These are phyloP conservation scores for Calycina herbarum DNA, from an alignment of 2,329 filamentous ascomycete genomes.

Conservation along the genomic window DNA sequence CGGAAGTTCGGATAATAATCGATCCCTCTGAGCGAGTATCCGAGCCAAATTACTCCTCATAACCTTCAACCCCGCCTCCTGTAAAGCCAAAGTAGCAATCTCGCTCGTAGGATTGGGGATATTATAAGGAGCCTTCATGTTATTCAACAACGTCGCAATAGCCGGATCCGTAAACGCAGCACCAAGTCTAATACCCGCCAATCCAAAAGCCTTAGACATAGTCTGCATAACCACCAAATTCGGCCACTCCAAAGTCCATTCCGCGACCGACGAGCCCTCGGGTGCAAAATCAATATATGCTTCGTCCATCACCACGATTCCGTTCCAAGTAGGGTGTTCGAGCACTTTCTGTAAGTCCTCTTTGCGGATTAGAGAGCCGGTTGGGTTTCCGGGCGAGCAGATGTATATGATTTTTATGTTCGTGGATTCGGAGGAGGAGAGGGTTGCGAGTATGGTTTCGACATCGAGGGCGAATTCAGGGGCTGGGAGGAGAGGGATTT, in stretches of 20 bases:
- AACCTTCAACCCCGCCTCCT: conserved; percentile 62
- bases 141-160: conserved; percentile 82
- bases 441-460: conserved; percentile 62
- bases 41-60: conserved; percentile 72
- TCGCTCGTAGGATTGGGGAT: conserved; percentile 84
- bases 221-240: conserved; percentile 99
- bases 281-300: conserved; percentile 94
- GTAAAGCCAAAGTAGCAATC: conserved; percentile 73
- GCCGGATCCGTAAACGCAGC: conserved; percentile 75
- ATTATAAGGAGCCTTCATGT: conserved; percentile 94
- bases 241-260: conserved; percentile 89
- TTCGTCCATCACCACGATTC: conserved; percentile 89
- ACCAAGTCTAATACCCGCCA: conserved; percentile 90
- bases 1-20: conserved; percentile 72
- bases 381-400: conserved; percentile 94
- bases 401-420: conserved; percentile 87
- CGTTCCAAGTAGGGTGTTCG: conserved; percentile 90
- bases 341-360: conserved; percentile 72
- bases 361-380: conserved; percentile 75
- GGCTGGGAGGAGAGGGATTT: conserved; percentile 75
- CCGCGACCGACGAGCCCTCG: conserved; percentile 76
- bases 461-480: conserved; percentile 75
- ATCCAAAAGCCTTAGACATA: conserved; percentile 93
- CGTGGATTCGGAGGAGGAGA: conserved; percentile 57
- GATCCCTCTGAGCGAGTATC: conserved; percentile 75